phyloP scores from a whole-genome alignment of 331 rosid species.

The Pyracantha coccinea region DNA sequence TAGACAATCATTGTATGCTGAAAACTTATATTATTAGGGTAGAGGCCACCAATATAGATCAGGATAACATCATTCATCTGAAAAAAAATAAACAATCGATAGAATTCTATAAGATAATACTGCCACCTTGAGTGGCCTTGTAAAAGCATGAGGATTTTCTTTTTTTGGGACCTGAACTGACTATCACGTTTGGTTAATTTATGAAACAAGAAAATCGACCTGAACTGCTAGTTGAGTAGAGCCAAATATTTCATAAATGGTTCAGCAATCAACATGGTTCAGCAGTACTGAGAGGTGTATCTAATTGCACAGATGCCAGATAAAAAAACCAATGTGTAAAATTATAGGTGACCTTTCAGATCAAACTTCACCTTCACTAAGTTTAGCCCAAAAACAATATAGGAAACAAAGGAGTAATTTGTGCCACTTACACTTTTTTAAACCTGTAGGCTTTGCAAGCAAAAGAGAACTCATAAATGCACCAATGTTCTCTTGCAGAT shows the following conservation, averaged over 20 bases:
- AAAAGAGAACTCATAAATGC: slow-evolving; percentile 85
- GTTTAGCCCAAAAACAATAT: background rate
- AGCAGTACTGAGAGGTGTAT: background rate
- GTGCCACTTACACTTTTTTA: slow-evolving; percentile 78
- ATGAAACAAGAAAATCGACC: background rate
- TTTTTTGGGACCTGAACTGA: background rate
- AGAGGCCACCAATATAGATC: background rate
- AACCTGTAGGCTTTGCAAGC: slow-evolving; percentile 78
- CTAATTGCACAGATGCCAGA: background rate
- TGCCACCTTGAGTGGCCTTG: no score
- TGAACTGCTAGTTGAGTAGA: background rate
- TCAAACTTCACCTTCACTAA: background rate
- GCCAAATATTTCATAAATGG: background rate
- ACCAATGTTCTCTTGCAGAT: slow-evolving; percentile 74
- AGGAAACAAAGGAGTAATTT: background rate
- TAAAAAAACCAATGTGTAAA: background rate
- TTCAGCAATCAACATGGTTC: background rate
- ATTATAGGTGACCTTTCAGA: background rate
- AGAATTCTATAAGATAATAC: background rate
- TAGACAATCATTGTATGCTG: background rate
- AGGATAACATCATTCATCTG: background rate
- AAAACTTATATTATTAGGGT: background rate
- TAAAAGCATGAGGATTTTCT: background rate
- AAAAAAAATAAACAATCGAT: background rate
- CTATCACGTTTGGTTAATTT: background rate